These are phyloP conservation scores for Hyaloperonospora brassicae DNA, from an alignment of 352 stramenopile species.

Conservation along the genomic window DNA sequence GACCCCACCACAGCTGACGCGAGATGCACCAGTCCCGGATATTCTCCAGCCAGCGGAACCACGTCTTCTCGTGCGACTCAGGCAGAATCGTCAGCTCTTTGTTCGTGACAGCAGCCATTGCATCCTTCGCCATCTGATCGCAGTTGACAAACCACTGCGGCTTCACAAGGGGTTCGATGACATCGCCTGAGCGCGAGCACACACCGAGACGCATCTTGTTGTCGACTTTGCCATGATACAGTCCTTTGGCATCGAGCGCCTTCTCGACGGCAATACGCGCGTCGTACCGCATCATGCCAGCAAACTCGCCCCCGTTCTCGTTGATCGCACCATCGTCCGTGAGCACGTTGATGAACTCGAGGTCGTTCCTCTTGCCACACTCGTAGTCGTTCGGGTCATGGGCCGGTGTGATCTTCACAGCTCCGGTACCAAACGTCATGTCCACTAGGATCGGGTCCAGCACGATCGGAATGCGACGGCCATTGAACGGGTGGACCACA, in stretches of 20 bases:
- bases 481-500: constrained; percentile 97
- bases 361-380: constrained; percentile 93
- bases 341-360: constrained; percentile 97
- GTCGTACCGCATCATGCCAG: constrained; percentile 86
- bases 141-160: constrained; percentile 97
- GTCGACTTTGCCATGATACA: constrained; percentile 94
- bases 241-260: constrained; percentile 88
- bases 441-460: constrained; percentile 94
- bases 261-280: constrained; percentile 86
- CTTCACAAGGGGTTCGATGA: constrained; percentile 99
- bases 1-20: constrained; percentile 98
- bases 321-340: constrained; percentile 96
- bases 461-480: constrained; percentile 95
- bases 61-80: constrained; percentile 90
- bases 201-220: constrained; percentile 98
- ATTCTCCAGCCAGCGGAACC: constrained; percentile 96
- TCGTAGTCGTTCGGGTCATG: constrained; percentile 99
- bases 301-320: constrained; percentile 84
- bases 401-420: constrained; percentile 98
- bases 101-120: constrained; percentile 72
- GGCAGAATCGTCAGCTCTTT: constrained; percentile 80
- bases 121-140: constrained; percentile 77
- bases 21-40: constrained; percentile 99
- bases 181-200: constrained; percentile 96
- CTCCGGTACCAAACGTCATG: constrained; percentile 97